Base-by-base conservation (phyloP, 2,329 filamentous ascomycete species). In the Neopestalotiopsis sp. region DNA sequence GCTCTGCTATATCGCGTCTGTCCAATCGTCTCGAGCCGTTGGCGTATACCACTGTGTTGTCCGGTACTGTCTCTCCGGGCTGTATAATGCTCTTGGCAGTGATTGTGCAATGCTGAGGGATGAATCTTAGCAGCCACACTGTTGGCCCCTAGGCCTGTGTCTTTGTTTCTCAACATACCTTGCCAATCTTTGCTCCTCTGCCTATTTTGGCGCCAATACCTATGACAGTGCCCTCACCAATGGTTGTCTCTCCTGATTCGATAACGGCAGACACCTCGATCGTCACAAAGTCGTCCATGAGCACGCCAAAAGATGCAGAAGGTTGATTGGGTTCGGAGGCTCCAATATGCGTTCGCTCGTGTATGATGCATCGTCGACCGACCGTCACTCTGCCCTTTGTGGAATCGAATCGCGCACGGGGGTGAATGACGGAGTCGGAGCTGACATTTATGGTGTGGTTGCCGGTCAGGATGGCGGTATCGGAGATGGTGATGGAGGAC, bases 361-460 rank as follows among this genome's bases (percentile, higher is more conserved):
- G 90, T 58, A 98, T 86, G 61, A 97, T 92, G 75, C 93, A 96
- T 66, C 92, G 90, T 69, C 93, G 90, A 32, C 95, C 94, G 70
- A 97, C 88, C 34, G 90, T 90, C 73, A 98, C 90, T 58, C 94
- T 91, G 4, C 94, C 94, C 65, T 91, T 86, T 68, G 90, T 90
- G 9, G 95, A 92, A 75, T 94, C 92, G 68, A 98, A 87, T 71
- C 91, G 90, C 17, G 91, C 89, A 63, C 95, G 93, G 1, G 96
- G 95, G 76, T 98, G 95, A n/a, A 99, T 82, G 6, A 98, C 88
- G 3, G 90, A 91, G 76, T 94, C 91, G 30, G 92, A 87, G 68
- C 91, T 91, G 71, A 98, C 90, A 59, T 89, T 91, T 71, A 99
- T 93, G 1, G 90, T 91, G 78, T 97, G 88, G 2, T 88, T 90